A percentile compares a stretch with the other conserved stretches of the same genome.
phyloP scores from a whole-genome alignment of 306 rosid species.

The Trifolium dubium region DNA sequence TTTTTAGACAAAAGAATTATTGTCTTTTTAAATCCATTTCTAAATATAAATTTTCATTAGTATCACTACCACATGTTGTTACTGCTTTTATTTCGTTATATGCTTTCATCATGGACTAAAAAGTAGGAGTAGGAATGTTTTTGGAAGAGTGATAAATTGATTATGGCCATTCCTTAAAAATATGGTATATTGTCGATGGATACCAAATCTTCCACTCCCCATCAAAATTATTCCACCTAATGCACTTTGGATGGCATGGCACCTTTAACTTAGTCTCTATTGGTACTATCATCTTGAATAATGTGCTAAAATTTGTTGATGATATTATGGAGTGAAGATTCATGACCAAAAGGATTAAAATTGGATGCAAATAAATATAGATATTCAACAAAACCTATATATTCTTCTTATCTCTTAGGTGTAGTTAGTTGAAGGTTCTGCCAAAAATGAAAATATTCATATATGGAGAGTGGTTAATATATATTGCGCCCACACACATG shows the following conservation, averaged over 20 bases:
- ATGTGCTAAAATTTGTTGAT: conserved; percentile 18
- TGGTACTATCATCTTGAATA: conserved; percentile 29
- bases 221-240: conserved; percentile 45
- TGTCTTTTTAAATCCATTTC: background rate
- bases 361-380: conserved; percentile 1
- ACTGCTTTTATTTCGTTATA: background rate
- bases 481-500: background rate
- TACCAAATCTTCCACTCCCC: conserved; percentile 31
- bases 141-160: conserved; percentile 1
- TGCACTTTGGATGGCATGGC: conserved; percentile 42
- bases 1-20: too few species aligned
- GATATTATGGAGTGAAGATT: conserved; percentile 41
- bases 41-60: background rate
- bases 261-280: conserved; percentile 34
- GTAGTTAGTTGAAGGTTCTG: conserved; percentile 31
- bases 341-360: conserved; percentile 10
- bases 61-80: background rate
- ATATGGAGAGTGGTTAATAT: background rate
- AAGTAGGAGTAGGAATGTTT: background rate
- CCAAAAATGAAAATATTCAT: conserved; percentile 8
- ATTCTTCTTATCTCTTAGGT: conserved; percentile 35
- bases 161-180: conserved; percentile 22
- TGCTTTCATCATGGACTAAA: background rate
- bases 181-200: conserved; percentile 27
- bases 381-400: background rate